Evolutionary conservation across 1,284 basidiomycete species (phyloP).

Genomic region (Exobasidium rhododendri): DNA sequence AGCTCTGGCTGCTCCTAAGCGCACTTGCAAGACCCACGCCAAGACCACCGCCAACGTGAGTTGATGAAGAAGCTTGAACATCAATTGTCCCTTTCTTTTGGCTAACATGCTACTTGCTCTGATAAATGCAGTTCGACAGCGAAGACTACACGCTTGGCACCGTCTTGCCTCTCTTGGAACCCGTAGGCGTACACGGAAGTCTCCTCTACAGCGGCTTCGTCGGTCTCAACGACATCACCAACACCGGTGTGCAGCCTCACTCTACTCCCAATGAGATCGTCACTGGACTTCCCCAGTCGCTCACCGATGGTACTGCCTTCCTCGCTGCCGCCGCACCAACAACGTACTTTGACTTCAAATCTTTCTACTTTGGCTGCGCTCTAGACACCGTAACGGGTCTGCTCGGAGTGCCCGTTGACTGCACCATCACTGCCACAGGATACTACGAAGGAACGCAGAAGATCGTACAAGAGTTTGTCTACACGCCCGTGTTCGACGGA

Average conservation of each 20-base stretch:
- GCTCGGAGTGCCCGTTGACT: not conserved
- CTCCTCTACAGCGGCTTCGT: not conserved
- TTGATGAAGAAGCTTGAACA: not conserved
- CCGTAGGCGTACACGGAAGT: not conserved
- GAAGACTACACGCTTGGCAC: not conserved
- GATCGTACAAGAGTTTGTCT: not conserved
- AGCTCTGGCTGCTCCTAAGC: not conserved
- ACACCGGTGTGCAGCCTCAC: not conserved
- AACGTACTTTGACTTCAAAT: not conserved
- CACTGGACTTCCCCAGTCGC: not conserved
- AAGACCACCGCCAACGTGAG: not conserved
- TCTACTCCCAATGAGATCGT: not conserved
- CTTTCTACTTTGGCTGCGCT: not conserved
- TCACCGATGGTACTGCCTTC: not conserved
- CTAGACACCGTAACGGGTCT: not conserved
- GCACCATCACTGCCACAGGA: not conserved
- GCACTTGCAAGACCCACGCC: not conserved
- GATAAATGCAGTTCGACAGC: not conserved
- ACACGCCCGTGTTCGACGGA: not conserved
- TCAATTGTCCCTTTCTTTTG: not conserved
- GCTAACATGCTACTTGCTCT: not conserved
- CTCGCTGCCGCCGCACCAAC: not conserved
- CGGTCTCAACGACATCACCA: not conserved
- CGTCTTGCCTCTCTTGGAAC: not conserved
- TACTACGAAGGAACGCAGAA: constrained; percentile 1